Percentiles rank a stretch among this genome's conserved stretches.
phyloP scores from a whole-genome alignment of 129 eudicot species.

The Helianthus tuberosus region DNA sequence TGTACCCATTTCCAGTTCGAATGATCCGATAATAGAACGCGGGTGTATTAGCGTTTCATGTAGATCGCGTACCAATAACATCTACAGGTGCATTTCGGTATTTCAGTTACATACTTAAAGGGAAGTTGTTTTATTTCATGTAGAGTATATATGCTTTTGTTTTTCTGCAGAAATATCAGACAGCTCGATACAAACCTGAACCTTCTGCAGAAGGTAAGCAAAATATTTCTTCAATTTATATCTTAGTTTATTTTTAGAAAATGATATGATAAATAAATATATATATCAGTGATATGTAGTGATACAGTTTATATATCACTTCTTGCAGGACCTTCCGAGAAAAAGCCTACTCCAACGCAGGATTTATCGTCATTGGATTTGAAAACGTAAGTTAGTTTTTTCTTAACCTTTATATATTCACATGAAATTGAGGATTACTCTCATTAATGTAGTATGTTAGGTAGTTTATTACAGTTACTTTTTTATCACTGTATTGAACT shows the following conservation, averaged over 20 bases:
- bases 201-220: slow-evolving; percentile 66
- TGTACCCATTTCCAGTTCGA: no score
- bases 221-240: not conserved
- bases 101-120: not conserved
- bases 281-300: not conserved
- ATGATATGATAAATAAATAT: not conserved
- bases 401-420: not conserved
- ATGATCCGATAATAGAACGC: no score
- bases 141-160: slow-evolving; percentile 18
- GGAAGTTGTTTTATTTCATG: slow-evolving; percentile 14
- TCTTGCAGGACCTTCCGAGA: slow-evolving; percentile 74
- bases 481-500: not conserved
- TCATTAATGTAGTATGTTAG: not conserved
- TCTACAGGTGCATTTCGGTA: slow-evolving; percentile 64
- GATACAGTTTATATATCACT: not conserved
- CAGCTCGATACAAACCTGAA: slow-evolving; percentile 96
- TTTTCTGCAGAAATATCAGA: slow-evolving; percentile 82
- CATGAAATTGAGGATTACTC: not conserved
- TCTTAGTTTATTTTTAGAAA: slow-evolving; percentile 5
- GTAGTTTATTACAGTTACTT: not conserved
- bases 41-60: no score
- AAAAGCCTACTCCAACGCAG: slow-evolving; percentile 51
- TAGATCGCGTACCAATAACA: slow-evolving; percentile 20
- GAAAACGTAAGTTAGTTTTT: slow-evolving; percentile 69
- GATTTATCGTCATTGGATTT: slow-evolving; percentile 70